Percentiles rank a stretch among this genome's conserved stretches.
Evolutionary conservation across 208 protist genomes (phyloP).

Genomic region (Acanthamoeba quina): DNA sequence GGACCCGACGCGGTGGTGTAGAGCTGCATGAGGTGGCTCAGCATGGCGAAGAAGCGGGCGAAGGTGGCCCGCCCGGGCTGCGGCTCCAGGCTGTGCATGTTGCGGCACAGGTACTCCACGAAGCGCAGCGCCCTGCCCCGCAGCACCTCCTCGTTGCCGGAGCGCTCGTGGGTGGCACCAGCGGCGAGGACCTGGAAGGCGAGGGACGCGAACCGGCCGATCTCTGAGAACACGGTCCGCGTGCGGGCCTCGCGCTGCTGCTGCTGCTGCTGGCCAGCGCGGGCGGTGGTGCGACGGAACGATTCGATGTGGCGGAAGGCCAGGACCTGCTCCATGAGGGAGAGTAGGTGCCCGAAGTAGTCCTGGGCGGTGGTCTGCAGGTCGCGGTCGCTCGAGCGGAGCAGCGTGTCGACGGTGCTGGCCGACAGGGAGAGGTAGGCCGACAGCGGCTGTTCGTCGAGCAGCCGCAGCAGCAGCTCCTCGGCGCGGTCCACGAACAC

Average conservation of each 20-base stretch:
- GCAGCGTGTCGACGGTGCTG: conserved; percentile 38
- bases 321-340: conserved; percentile 16
- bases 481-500: conserved; percentile 54
- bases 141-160: neutral
- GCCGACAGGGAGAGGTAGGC: conserved; percentile 45
- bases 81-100: conserved; percentile 38
- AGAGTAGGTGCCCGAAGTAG: conserved; percentile 45
- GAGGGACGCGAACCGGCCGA: conserved; percentile 45
- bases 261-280: neutral
- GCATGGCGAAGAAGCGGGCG: conserved; percentile 47
- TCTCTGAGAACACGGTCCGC: neutral
- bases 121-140: neutral
- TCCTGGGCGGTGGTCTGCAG: conserved; percentile 25
- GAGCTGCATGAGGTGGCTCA: conserved; percentile 43
- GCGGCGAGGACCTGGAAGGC: conserved; percentile 30
- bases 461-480: conserved; percentile 32
- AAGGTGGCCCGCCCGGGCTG: conserved; percentile 34
- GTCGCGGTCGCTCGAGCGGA: neutral
- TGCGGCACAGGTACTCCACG: conserved; percentile 31
- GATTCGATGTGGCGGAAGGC: conserved; percentile 39
- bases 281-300: neutral
- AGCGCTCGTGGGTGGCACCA: neutral
- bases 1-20: neutral
- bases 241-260: neutral
- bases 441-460: conserved; percentile 40